phyloP scores from a whole-genome alignment of 2,329 filamentous ascomycete genomes.

The Beauveria scarabaeidicola region DNA sequence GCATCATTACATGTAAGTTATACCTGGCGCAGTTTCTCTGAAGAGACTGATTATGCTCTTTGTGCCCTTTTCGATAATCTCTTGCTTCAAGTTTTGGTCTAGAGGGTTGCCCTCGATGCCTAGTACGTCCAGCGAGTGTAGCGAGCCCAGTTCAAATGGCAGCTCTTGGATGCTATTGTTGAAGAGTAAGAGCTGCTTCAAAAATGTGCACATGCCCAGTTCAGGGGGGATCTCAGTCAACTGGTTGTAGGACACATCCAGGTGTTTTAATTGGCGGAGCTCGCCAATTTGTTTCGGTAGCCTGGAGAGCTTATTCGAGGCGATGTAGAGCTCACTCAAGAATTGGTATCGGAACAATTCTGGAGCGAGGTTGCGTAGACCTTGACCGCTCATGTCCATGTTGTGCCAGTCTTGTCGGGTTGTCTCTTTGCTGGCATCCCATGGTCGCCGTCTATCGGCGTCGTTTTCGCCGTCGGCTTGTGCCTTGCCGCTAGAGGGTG shows the following conservation, averaged over 20 bases:
- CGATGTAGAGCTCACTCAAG: slow-evolving; percentile 84
- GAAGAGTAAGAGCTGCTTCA: slow-evolving; percentile 78
- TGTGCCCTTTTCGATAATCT: slow-evolving; percentile 81
- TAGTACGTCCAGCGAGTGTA: slow-evolving; percentile 80
- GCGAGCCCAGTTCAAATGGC: slow-evolving; percentile 78
- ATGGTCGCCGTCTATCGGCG: slow-evolving; percentile 50
- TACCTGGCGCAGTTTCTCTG: slow-evolving; percentile 78
- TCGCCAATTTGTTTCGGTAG: slow-evolving; percentile 77
- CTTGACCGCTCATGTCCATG: slow-evolving; percentile 93
- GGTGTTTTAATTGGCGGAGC: slow-evolving; percentile 68
- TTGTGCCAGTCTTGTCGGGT: slow-evolving; percentile 83
- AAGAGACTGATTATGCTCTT: slow-evolving; percentile 75
- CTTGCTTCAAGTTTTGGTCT: slow-evolving; percentile 65
- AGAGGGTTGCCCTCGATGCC: slow-evolving; percentile 90
- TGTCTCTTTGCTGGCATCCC: slow-evolving; percentile 57
- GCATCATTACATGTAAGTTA: slow-evolving; percentile 24
- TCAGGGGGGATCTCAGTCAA: slow-evolving; percentile 76
- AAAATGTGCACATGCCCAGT: slow-evolving; percentile 91
- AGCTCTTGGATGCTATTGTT: slow-evolving; percentile 81
- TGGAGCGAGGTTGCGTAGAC: slow-evolving; percentile 70
- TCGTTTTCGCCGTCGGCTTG: slow-evolving; percentile 45
- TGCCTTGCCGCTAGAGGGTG: slow-evolving; percentile 39
- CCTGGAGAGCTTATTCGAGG: slow-evolving; percentile 78
- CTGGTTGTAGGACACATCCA: slow-evolving; percentile 86
- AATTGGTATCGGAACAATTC: slow-evolving; percentile 84